These are phyloP conservation scores for Sphaerulina vaccinii DNA, from an alignment of 2,329 filamentous ascomycete genomes.

Conservation along the genomic window DNA sequence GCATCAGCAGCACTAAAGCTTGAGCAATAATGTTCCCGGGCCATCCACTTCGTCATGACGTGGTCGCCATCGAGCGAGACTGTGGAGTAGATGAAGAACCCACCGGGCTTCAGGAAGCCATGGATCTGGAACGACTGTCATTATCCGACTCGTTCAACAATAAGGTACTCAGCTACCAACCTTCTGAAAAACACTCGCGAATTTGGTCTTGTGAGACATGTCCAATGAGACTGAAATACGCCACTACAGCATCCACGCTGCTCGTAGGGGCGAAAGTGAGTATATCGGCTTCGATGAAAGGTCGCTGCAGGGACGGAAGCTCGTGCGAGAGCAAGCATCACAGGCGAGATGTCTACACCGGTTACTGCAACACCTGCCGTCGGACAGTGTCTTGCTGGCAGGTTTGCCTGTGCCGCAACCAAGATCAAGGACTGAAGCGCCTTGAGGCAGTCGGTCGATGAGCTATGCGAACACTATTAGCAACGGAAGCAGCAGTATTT, in stretches of 20 bases:
- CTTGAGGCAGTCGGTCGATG: conserved; percentile 18
- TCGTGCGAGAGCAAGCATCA: conserved; percentile 34
- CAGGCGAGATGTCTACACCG: conserved; percentile 34
- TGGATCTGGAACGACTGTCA: too few relatives aligned
- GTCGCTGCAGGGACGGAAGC: conserved; percentile 5
- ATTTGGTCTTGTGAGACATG: not conserved
- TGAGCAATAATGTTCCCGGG: not conserved
- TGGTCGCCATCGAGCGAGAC: conserved; percentile 5
- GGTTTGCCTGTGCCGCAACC: conserved; percentile 39
- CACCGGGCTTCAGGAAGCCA: not conserved
- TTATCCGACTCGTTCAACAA: too few relatives aligned
- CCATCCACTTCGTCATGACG: conserved; percentile 4
- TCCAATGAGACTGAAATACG: conserved; percentile 6
- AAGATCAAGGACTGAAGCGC: conserved; percentile 30
- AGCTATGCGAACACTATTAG: not conserved
- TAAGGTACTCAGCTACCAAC: too few relatives aligned
- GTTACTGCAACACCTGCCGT: conserved; percentile 31
- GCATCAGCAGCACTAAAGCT: not conserved
- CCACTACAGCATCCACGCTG: not conserved
- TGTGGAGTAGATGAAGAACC: conserved; percentile 5
- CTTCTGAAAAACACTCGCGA: conserved; percentile 1
- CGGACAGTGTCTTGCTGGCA: conserved; percentile 31
- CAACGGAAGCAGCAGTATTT: not conserved
- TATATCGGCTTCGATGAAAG: conserved; percentile 6
- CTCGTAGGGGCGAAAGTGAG: not conserved